Evolutionary conservation across 1,139 yeast genomes (phyloP).

Genomic region (Petasospora fabianii): DNA sequence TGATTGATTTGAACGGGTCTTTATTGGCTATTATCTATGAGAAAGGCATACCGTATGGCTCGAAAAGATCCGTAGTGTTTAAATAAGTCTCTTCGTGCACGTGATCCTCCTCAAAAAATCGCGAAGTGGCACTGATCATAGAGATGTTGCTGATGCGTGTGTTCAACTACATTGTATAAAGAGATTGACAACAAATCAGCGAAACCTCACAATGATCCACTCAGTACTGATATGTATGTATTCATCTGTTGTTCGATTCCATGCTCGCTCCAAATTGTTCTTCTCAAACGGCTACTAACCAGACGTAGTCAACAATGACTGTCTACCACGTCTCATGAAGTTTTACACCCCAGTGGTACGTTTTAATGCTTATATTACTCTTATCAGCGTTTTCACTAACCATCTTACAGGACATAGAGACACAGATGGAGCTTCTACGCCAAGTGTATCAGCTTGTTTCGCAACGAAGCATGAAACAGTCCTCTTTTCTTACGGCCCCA

Average conservation of each 20-base stretch:
- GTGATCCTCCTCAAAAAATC: too few relatives aligned
- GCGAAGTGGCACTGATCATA: too few relatives aligned
- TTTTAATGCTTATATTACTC: slow-evolving; percentile 1
- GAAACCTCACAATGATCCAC: slow-evolving; percentile 55
- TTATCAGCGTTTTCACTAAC: slow-evolving; percentile 12
- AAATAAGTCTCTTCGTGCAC: too few relatives aligned
- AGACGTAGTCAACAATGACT: slow-evolving; percentile 70
- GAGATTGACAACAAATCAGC: background rate
- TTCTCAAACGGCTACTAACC: slow-evolving; percentile 18
- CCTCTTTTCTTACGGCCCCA: slow-evolving; percentile 81
- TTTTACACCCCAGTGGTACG: slow-evolving; percentile 80
- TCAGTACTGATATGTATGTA: slow-evolving; percentile 84
- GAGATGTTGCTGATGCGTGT: too few relatives aligned
- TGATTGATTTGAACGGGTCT: too few relatives aligned
- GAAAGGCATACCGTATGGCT: too few relatives aligned
- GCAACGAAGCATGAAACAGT: slow-evolving; percentile 64
- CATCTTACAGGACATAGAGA: slow-evolving; percentile 50
- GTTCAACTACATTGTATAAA: background rate
- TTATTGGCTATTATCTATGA: too few relatives aligned
- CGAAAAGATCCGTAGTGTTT: too few relatives aligned
- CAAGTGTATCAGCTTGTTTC: slow-evolving; percentile 73
- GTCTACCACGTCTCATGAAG: slow-evolving; percentile 87
- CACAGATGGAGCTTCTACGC: slow-evolving; percentile 67
- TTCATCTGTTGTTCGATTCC: background rate
- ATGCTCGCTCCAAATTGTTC: background rate